Conservation (phyloP, 1,284 basidiomycete species). For the Cystobasidiaceae sp. region DNA sequence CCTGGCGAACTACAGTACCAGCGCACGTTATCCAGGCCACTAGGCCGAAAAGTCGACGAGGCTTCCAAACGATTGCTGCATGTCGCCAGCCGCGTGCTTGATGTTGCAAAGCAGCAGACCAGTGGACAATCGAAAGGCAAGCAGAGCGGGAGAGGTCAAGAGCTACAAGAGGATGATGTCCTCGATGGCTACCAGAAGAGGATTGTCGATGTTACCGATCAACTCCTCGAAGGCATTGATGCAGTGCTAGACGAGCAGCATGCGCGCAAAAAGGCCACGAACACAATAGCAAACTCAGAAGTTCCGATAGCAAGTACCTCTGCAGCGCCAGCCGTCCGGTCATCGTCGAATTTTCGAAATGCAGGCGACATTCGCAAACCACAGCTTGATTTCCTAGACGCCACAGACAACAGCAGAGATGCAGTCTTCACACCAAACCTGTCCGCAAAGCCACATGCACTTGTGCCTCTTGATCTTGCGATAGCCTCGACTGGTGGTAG, state of each 20-base stretch:
- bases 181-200: conserved; percentile 70
- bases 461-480: conserved; percentile 61
- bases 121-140: conserved; percentile 52
- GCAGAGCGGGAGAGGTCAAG: conserved; percentile 31
- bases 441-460: conserved; percentile 63
- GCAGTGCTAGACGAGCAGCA: conserved; percentile 33
- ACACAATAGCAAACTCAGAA: neutral
- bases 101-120: conserved; percentile 47
- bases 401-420: conserved; percentile 60
- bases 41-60: conserved; percentile 34
- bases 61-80: conserved; percentile 45
- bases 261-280: conserved; percentile 12
- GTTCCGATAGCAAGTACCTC: neutral
- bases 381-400: conserved; percentile 63
- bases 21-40: conserved; percentile 37
- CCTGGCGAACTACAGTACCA: conserved; percentile 37
- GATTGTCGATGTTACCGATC: conserved; percentile 77
- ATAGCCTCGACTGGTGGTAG: conserved; percentile 39
- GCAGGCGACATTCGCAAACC: conserved; percentile 69
- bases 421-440: conserved; percentile 44
- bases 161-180: conserved; percentile 65
- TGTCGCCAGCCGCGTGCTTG: conserved; percentile 61
- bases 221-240: conserved; percentile 68
- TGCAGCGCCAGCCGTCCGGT: neutral
- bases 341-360: conserved; percentile 55